Base-by-base conservation (phyloP, 2,329 filamentous ascomycete species). In the Cytospora leucostoma region DNA sequence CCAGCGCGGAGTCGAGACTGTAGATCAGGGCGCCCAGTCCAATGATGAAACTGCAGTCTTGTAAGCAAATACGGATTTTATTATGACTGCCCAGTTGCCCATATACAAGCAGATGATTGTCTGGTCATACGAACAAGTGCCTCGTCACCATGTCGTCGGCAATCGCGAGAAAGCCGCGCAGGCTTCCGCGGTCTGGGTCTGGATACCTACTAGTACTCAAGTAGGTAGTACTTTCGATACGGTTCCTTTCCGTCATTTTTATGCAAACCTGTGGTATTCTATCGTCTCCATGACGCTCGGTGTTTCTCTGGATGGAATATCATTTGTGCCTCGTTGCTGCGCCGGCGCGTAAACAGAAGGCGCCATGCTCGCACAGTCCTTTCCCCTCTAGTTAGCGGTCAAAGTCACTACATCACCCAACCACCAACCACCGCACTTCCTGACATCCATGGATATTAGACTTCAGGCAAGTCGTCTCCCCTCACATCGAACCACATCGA, bases 1-100 rank as follows among this genome's bases (percentile, higher is more conserved):
- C 40, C 33, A 33, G 69, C 6, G 74, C 71, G 66, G 72, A 69
- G 62, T 66, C 77, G 19, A 79, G 76, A 67, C 63, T 78, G 60
- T 75, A 66, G 68, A 34, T 15, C 15, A 19, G 38, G 4, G 19
- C 53, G 35, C 12, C 13, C 15, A 17, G 7, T 27, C 27, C 27
- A 27, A 27, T 27, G 27, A 27, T 27, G 27, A 27, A 27, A 27
- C 2, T 27, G 27, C 27, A 27, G 27, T 27, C 27, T 27, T 27
- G 27, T 27, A 27, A 27, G 27, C 27, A 27, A 27, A 27, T 27
- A 27, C 27, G 27, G 4, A 3, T 3, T 27, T 27, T 27, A 27
- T 27, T 27, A 27, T 27, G 4, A 27, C 27, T 27, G 4, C 27
- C 27, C 27, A 27, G 27, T 2, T 27, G 27, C 27, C 27, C 27